Evolutionary conservation across 1,284 basidiomycete genomes (phyloP), one percentile per base, ranked within the genome.

Genomic region (Ustilago tritici): DNA sequence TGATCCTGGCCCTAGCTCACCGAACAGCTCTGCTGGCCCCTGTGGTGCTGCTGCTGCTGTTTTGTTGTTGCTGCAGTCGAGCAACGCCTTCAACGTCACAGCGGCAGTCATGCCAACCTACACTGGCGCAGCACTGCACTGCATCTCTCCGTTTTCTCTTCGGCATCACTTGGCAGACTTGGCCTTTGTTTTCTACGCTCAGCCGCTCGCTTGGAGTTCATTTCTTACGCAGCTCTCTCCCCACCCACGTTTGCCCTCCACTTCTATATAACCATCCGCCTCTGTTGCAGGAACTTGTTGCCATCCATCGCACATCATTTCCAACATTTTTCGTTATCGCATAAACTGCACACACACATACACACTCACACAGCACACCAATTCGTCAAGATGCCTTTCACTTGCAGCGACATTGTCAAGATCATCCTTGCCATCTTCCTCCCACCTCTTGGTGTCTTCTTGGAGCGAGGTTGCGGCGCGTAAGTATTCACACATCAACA

Each of bases 331-430:
- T 38, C 63, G 40, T 9, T 58, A 10, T 50, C 49, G 17, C 19
- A n/a, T 36, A 12, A 35, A 14, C 49, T 35, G 28, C 56, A 36
- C 11, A 17, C 46, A 19, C 23, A 28, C 23, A 19, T 3, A 28
- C 23, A 59, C 28, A 4, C 17, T 49, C 28, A 56, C 23, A 28
- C 23, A 28, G 23, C 23, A 28, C 23, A 28, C 23, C 23, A 12
- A 10, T 28, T 19, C 35, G 35, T 52, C 78, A 81, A 70, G n/a
- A 81, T 81, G 80, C 78, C 80, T 66, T 80, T 81, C 78, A 81
- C 80, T 56, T 81, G 80, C 80, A 65, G 61, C 65, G 78, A 79
- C 61, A 79, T 79, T 40, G 28, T 76, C 77, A 79, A 79, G 77
- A 69, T 79, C 63, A 61, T 75, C 61, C 31, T 71, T 40, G 75